Conservation (phyloP, 345 rosid species). For the Euphorbia pulcherrima region DNA sequence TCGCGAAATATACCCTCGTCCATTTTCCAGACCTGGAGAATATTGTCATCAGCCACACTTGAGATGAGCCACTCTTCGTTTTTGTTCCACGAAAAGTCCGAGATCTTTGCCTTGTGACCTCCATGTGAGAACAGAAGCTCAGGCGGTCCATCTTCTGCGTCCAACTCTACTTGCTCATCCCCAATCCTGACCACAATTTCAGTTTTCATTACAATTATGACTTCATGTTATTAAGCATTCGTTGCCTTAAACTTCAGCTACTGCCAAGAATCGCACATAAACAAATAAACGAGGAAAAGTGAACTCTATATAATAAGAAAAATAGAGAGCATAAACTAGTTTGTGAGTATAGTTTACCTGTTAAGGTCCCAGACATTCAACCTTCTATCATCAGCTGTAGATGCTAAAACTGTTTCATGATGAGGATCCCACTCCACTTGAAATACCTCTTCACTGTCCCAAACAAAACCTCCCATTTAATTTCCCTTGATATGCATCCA, state of each 20-base stretch:
- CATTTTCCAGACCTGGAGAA: conserved; percentile 77
- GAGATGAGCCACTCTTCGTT: conserved; percentile 70
- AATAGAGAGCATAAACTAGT: not conserved
- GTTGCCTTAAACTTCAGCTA: not conserved
- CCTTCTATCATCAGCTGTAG: conserved; percentile 90
- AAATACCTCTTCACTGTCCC: conserved; percentile 76
- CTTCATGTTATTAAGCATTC: not conserved
- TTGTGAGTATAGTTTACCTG: conserved; percentile 42
- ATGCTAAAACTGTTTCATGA: conserved; percentile 86
- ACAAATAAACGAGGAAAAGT: not conserved
- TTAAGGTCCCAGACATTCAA: conserved; percentile 88
- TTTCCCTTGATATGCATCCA: not conserved
- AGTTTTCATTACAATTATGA: not conserved
- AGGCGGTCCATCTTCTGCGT: conserved; percentile 78
- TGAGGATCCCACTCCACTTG: conserved; percentile 99
- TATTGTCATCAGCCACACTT: conserved; percentile 74
- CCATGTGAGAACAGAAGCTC: conserved; percentile 84
- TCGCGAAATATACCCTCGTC: conserved; percentile 66
- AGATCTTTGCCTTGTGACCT: conserved; percentile 76
- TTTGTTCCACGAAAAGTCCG: conserved; percentile 82
- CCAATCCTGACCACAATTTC: conserved; percentile 48
- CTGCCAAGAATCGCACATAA: not conserved
- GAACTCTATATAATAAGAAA: not conserved
- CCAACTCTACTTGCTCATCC: conserved; percentile 74
- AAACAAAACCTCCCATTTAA: conserved; percentile 2